Evolutionary conservation across 495 filamentous ascomycete species (phyloP).

Genomic region (Aspergillus biplanus): DNA sequence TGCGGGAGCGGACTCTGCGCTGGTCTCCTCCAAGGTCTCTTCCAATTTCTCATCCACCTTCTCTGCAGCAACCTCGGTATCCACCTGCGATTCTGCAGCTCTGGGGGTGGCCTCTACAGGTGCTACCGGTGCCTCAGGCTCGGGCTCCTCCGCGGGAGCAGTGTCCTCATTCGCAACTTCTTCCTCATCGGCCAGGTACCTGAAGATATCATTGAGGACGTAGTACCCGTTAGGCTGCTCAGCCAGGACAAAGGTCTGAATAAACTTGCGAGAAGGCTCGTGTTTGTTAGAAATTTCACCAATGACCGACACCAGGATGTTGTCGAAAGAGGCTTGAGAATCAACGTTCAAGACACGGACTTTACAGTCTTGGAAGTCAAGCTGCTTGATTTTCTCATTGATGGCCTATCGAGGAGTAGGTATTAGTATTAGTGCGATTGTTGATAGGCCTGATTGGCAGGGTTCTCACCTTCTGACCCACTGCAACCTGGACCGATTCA

Average conservation of each 20-base stretch:
- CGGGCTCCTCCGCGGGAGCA: slow-evolving; percentile 30
- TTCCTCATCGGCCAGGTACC: slow-evolving; percentile 81
- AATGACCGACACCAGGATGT: slow-evolving; percentile 96
- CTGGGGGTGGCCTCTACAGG: slow-evolving; percentile 28
- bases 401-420: slow-evolving; percentile 63
- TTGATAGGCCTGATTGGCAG: neutral
- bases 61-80: slow-evolving; percentile 40
- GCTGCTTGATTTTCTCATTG: slow-evolving; percentile 86
- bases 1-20: slow-evolving; percentile 33
- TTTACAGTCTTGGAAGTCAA: slow-evolving; percentile 97
- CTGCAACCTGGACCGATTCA: slow-evolving; percentile 77
- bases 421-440: too few species aligned
- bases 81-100: slow-evolving; percentile 37
- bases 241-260: slow-evolving; percentile 97
- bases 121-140: slow-evolving; percentile 13
- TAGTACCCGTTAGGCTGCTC: slow-evolving; percentile 97
- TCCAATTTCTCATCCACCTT: slow-evolving; percentile 66
- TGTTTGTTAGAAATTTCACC: slow-evolving; percentile 96
- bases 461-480: slow-evolving; percentile 76
- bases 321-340: slow-evolving; percentile 86
- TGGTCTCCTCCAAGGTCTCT: slow-evolving; percentile 38
- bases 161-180: slow-evolving; percentile 63
- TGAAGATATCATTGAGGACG: slow-evolving; percentile 96
- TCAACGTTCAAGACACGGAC: slow-evolving; percentile 98
- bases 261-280: slow-evolving; percentile 88